Base-by-base conservation (phyloP, 2,329 filamentous ascomycete species). In the Diaporthe sp. region DNA sequence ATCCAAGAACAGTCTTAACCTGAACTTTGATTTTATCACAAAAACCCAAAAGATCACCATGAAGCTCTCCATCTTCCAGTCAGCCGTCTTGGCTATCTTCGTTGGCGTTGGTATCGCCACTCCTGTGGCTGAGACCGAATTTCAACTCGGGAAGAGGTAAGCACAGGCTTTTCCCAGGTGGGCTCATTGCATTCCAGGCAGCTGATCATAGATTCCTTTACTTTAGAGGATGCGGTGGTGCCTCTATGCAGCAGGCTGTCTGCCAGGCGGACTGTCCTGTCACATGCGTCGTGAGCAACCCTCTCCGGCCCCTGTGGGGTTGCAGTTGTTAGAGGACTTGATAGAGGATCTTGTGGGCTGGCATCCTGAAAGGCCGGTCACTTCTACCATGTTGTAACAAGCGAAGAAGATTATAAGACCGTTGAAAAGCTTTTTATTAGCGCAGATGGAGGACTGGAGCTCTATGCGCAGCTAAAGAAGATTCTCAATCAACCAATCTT, bases 201-300 rank as follows among this genome's bases (percentile, higher is more conserved):
- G 57, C 57, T 59, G 10, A 59, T n/a, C 31, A 59, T 59, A 10
- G 39, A 25, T 39, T 25, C 3, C 57, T 0, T 39, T 59, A 13
- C 22, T 2, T 59, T 25, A 59, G 57, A 25, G 57, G 57, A 59
- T 59, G 57, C 22, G 57, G 57, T 39, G 57, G 57, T 59, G 57
- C 57, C 34, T 39, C 57, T 59, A 59, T 39, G 57, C 57, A 59
- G 57, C 10, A 59, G 34, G 57, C 57, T 59, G 34, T 37, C 34
- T 59, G 57, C 57, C 57, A 59, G 57, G 57, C 9, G 22, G 57
- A 59, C 57, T 59, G 57, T 10, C 57, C 44, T 59, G 57, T 59
- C 57, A 59, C 57, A n/a, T 59, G 57, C 34, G 34, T 59, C 39
- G 0, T 0, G 17, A 19, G 31, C 8, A 59, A 59, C 57, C 31